These are phyloP conservation scores for Podospora didyma DNA, from an alignment of 495 filamentous ascomycete species.

Conservation along the genomic window DNA sequence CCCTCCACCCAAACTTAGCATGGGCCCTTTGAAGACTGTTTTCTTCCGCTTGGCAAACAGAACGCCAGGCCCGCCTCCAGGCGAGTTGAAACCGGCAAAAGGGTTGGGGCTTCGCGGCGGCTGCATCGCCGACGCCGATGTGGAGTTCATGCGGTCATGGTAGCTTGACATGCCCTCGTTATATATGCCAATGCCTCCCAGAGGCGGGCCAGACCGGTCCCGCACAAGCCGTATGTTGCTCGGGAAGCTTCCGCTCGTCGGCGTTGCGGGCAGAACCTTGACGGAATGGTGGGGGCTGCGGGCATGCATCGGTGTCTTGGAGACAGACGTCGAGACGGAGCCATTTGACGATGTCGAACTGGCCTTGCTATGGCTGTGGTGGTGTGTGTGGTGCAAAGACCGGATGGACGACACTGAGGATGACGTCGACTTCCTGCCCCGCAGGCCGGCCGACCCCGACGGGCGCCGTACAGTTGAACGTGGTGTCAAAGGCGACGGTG, in stretches of 20 bases:
- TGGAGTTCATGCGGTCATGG: conserved; percentile 15
- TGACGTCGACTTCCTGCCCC: conserved; percentile 92
- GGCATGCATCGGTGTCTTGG: conserved; percentile 58
- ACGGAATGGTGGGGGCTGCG: conserved; percentile 83
- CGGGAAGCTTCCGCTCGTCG: conserved; percentile 73
- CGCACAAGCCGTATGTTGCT: conserved; percentile 84
- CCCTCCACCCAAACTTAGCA: conserved; percentile 43
- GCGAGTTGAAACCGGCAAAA: conserved; percentile 23
- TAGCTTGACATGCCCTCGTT: conserved; percentile 45
- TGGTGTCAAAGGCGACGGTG: conserved; percentile 84
- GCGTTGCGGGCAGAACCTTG: conserved; percentile 91
- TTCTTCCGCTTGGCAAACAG: conserved; percentile 89
- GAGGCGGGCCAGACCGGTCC: conserved; percentile 39
- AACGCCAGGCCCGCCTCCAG: conserved; percentile 52
- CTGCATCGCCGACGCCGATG: conserved; percentile 14
- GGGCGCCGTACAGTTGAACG: conserved; percentile 76
- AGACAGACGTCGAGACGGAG: conserved; percentile 61
- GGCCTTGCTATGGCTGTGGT: conserved; percentile 89
- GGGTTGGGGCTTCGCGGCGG: conserved; percentile 42
- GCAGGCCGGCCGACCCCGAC: conserved; percentile 57
- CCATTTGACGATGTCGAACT: conserved; percentile 87
- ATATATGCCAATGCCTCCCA: conserved; percentile 39
- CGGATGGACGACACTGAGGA: conserved; percentile 92
- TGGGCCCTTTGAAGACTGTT: conserved; percentile 85
- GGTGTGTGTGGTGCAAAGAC: conserved; percentile 81